Evolutionary conservation across 1,284 basidiomycete genomes (phyloP).

Genomic region (Singerocomus rubriflavus): DNA sequence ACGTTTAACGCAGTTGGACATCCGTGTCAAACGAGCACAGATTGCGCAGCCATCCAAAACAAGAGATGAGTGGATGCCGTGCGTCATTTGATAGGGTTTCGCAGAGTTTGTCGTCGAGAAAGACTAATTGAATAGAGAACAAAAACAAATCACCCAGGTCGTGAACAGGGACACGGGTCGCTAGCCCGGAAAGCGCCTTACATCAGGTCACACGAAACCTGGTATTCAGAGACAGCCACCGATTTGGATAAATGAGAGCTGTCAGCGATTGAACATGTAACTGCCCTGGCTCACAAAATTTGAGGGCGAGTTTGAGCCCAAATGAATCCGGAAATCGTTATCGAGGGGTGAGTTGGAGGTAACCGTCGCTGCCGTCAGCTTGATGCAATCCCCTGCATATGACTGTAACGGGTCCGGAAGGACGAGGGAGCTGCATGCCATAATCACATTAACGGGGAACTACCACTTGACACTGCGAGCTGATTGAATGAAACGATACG

Average conservation of each 20-base stretch:
- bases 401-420: constrained; percentile 33
- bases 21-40: constrained; percentile 28
- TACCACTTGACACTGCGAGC: constrained; percentile 14
- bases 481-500: constrained; percentile 12
- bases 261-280: constrained; percentile 27
- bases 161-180: constrained; percentile 15
- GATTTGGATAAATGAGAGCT: constrained; percentile 33
- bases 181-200: constrained; percentile 18
- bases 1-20: constrained; percentile 23
- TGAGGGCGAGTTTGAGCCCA: constrained; percentile 18
- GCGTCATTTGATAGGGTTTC: constrained; percentile 39
- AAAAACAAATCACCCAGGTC: constrained; percentile 15
- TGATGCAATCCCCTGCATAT: constrained; percentile 30
- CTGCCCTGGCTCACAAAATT: constrained; percentile 28
- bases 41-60: constrained; percentile 27
- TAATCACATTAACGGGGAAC: constrained; percentile 35
- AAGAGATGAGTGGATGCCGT: constrained; percentile 29
- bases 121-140: constrained; percentile 35
- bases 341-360: constrained; percentile 9
- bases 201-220: constrained; percentile 28
- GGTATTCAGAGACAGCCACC: constrained; percentile 19
- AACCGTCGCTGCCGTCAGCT: constrained; percentile 27
- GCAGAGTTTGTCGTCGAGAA: constrained; percentile 36
- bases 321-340: constrained; percentile 27
- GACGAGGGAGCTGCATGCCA: constrained; percentile 26